Evolutionary conservation across 768 basidiomycete species (phyloP), one percentile per base, ranked within the genome.

Genomic region (Suillus occidentalis): DNA sequence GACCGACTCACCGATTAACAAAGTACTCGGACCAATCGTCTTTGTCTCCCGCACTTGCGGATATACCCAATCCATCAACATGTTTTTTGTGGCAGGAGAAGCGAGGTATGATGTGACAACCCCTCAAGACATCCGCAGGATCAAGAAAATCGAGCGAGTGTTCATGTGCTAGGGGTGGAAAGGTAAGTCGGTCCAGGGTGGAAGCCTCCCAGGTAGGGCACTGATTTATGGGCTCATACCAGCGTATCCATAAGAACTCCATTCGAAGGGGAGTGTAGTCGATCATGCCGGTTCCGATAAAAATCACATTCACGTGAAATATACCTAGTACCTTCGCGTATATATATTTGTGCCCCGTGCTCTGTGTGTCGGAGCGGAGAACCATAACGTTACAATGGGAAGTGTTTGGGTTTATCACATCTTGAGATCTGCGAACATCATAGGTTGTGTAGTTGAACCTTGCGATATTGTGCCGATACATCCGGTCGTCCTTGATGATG

Each of bases 91-190:
- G 34, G 34, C 34, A 3, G 34, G 34, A 34, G 34, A 34, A 34
- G 6, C 34, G 6, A 34, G 34, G 28, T 20, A 65, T 65, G 14
- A 65, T 47, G 22, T 65, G 64, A 31, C 60, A 61, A 0, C 60
- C n/a, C 45, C 60, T 8, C n/a, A 65, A 12, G 4, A 65, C 37
- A 31, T 65, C 49, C 4, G 13, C 7, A 1, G 60, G 64, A 36
- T 65, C 60, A 16, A 65, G 18, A 16, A 65, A 65, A 36, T 53
- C 42, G 16, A 65, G 62, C 31, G 65, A 22, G 7, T 65, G 22
- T 10, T 22, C 6, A 0, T 53, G 12, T 1, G n/a, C 12, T 52
- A 65, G 62, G 8, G 42, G 60, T 18, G 40, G 25, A 53, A 65
- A 65, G 25, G 52, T 45, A 25, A 53, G 28, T 0, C 34, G 10